A percentile compares a stretch with the other conserved stretches of the same genome.
phyloP scores from a whole-genome alignment of 2,329 filamentous ascomycete species.

The Fulvia fulva region DNA sequence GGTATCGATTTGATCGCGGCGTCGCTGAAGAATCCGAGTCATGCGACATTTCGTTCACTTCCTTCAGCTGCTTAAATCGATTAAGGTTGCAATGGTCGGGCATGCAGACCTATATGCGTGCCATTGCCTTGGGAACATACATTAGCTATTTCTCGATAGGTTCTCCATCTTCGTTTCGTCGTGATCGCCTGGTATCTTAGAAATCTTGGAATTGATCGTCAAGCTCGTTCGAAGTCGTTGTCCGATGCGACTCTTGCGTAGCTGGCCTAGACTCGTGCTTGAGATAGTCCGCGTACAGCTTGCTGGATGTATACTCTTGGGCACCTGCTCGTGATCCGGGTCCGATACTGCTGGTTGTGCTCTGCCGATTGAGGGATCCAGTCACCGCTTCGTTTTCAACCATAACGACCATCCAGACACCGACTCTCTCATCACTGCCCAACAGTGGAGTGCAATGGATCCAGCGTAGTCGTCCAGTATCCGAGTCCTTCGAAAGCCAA shows the following conservation, averaged over 20 bases:
- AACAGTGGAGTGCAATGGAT: slow-evolving; percentile 44
- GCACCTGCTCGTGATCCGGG: slow-evolving; percentile 13
- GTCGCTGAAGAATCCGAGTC: neutral
- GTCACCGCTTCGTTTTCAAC: slow-evolving; percentile 38
- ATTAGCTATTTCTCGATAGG: neutral
- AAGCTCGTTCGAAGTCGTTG: slow-evolving; percentile 15
- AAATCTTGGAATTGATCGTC: slow-evolving; percentile 30
- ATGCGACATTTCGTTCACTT: neutral
- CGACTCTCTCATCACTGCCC: slow-evolving; percentile 41
- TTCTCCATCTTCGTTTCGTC: neutral
- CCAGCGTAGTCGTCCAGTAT: slow-evolving; percentile 36
- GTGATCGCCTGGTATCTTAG: slow-evolving; percentile 14
- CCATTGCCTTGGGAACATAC: neutral
- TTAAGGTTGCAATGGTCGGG: neutral
- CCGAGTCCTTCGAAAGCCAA: slow-evolving; percentile 31
- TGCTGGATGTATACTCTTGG: slow-evolving; percentile 25
- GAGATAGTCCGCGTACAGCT: slow-evolving; percentile 37
- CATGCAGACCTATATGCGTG: neutral
- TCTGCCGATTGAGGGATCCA: slow-evolving; percentile 21
- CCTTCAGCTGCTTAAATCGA: neutral
- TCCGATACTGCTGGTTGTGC: slow-evolving; percentile 2
- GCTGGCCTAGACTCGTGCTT: slow-evolving; percentile 26
- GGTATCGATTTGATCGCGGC: neutral
- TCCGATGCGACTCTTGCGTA: slow-evolving; percentile 8
- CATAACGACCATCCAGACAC: slow-evolving; percentile 48